Conservation (phyloP, 2,329 filamentous ascomycete species). For the Cryoendolithus antarcticus region DNA sequence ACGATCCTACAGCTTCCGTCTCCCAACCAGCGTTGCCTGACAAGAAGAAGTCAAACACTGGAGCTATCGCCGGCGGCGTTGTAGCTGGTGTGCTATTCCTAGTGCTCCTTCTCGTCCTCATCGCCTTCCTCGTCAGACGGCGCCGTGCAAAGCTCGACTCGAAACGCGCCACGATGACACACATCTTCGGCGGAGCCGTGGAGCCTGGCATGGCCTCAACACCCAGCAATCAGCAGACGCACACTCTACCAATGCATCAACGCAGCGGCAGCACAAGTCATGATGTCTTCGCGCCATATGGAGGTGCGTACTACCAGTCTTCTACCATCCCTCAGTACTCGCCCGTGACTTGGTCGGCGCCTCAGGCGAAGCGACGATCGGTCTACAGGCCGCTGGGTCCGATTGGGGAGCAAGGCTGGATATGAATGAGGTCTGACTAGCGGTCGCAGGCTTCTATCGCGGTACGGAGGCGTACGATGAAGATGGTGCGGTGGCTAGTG, state of each 20-base stretch:
- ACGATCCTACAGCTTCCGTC: slow-evolving; percentile 10
- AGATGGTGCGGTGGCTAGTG: no score
- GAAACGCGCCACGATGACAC: slow-evolving; percentile 9
- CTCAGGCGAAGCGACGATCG: slow-evolving; percentile 4
- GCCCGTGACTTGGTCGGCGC: background rate
- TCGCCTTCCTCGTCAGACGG: slow-evolving; percentile 8
- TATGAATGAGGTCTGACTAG: slow-evolving; percentile 1
- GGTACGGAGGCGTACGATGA: no score
- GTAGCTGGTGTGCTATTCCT: slow-evolving; percentile 11
- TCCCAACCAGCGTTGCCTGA: background rate
- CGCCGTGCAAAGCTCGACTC: slow-evolving; percentile 13
- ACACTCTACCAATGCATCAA: slow-evolving; percentile 7
- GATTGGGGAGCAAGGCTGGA: slow-evolving; percentile 1
- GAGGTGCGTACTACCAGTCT: slow-evolving; percentile 15
- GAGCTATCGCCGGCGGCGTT: slow-evolving; percentile 12
- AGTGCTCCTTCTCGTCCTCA: slow-evolving; percentile 8
- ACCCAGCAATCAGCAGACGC: slow-evolving; percentile 1
- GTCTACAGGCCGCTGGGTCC: slow-evolving; percentile 1
- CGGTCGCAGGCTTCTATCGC: no score
- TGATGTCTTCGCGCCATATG: slow-evolving; percentile 16
- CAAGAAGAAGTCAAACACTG: slow-evolving; percentile 3
- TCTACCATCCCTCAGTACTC: slow-evolving; percentile 9
- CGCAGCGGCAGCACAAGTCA: slow-evolving; percentile 15
- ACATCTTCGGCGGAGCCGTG: slow-evolving; percentile 8
- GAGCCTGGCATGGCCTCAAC: slow-evolving; percentile 6